Percentiles rank a stretch among this genome's conserved stretches.
phyloP scores from a whole-genome alignment of 805 yeast species.

The Cephaloascus albidus region DNA sequence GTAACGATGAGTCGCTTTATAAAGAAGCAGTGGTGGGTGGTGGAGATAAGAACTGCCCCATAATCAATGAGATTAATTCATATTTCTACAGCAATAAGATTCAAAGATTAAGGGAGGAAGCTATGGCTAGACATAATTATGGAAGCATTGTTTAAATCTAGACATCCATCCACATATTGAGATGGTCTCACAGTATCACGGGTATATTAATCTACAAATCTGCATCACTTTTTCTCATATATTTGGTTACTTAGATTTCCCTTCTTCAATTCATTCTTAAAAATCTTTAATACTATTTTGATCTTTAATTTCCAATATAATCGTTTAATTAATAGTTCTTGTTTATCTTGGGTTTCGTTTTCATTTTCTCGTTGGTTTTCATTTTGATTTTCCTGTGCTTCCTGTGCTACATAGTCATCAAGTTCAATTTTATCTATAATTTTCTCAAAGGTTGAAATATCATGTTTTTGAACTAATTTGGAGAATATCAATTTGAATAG shows the following conservation, averaged over 20 bases:
- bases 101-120: slow-evolving; percentile 13
- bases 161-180: too few relatives aligned
- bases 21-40: slow-evolving; percentile 24
- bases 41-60: slow-evolving; percentile 28
- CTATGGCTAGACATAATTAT: slow-evolving; percentile 7
- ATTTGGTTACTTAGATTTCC: not conserved
- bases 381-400: not conserved
- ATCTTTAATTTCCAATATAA: not conserved
- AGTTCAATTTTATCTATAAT: not conserved
- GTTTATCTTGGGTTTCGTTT: not conserved
- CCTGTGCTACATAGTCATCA: not conserved
- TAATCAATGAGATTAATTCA: slow-evolving; percentile 22
- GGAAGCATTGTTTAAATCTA: not conserved
- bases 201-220: too few relatives aligned
- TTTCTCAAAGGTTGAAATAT: not conserved
- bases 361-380: not conserved
- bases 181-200: too few relatives aligned
- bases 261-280: not conserved
- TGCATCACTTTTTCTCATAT: not conserved
- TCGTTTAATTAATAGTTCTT: not conserved
- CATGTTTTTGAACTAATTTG: not conserved
- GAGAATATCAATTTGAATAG: not conserved
- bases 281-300: not conserved
- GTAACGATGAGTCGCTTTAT: slow-evolving; percentile 27
- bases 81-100: not conserved